These are phyloP conservation scores for Leccinum variicolor DNA, from an alignment of 768 basidiomycete genomes.

Conservation along the genomic window DNA sequence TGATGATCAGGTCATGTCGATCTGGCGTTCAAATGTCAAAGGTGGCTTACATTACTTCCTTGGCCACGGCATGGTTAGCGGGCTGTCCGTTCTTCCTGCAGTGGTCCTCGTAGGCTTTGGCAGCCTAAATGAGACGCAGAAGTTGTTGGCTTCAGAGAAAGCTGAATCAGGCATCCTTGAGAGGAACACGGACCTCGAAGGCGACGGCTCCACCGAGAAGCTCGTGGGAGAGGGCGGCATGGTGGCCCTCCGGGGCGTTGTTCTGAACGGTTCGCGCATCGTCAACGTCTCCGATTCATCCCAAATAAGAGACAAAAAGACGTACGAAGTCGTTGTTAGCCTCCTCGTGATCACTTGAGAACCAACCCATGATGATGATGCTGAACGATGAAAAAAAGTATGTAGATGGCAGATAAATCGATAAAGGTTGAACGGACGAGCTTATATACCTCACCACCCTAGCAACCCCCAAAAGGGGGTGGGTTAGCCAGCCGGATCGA, in stretches of 20 bases:
- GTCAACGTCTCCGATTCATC: neutral
- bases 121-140: constrained; percentile 4
- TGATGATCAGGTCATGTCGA: neutral
- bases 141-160: neutral
- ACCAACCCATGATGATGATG: constrained; percentile 12
- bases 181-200: constrained; percentile 13
- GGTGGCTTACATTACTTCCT: constrained; percentile 18
- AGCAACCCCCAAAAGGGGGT: constrained; percentile 11
- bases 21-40: neutral
- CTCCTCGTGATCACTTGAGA: neutral
- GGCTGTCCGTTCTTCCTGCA: constrained; percentile 10
- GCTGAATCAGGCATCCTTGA: neutral
- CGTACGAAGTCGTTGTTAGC: constrained; percentile 1
- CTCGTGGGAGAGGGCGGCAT: constrained; percentile 16
- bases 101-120: constrained; percentile 23
- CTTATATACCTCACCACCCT: constrained; percentile 24
- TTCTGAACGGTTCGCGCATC: constrained; percentile 2
- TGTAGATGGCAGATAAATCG: neutral
- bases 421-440: neutral
- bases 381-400: neutral
- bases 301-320: neutral
- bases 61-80: constrained; percentile 19
- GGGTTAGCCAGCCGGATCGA: neutral
- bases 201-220: constrained; percentile 13
- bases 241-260: neutral